A percentile compares a stretch with the other conserved stretches of the same genome.
Evolutionary conservation across 2,329 filamentous ascomycete species (phyloP).

Genomic region (Venturia oleaginea): DNA sequence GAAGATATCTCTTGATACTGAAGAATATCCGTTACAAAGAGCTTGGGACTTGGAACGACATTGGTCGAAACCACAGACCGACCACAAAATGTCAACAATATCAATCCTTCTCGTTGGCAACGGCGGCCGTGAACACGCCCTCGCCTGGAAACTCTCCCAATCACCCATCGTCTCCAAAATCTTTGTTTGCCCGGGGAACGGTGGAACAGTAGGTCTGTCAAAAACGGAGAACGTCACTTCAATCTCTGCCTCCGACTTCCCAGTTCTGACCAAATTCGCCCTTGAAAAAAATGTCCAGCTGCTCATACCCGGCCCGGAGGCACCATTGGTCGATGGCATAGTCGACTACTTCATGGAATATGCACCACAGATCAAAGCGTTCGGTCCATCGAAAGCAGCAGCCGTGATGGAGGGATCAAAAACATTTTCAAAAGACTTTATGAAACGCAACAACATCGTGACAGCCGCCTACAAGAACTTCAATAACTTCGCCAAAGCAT

Average conservation of each 20-base stretch:
- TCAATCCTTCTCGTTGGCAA: slow-evolving; percentile 82
- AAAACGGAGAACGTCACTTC: slow-evolving; percentile 65
- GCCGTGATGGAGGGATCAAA: slow-evolving; percentile 94
- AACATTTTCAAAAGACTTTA: slow-evolving; percentile 96
- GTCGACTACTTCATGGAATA: slow-evolving; percentile 67
- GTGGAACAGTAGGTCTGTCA: slow-evolving; percentile 63
- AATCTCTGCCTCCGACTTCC: slow-evolving; percentile 68
- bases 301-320: slow-evolving; percentile 84
- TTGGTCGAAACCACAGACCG: not conserved
- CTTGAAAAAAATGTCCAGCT: slow-evolving; percentile 66
- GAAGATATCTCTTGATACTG: not conserved
- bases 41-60: not conserved
- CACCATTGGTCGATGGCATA: slow-evolving; percentile 85
- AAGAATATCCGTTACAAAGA: not conserved
- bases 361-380: slow-evolving; percentile 56
- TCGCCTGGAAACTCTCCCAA: slow-evolving; percentile 88
- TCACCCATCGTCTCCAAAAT: slow-evolving; percentile 72
- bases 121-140: slow-evolving; percentile 86
- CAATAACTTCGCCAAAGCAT: slow-evolving; percentile 61
- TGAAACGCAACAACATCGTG: slow-evolving; percentile 81
- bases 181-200: slow-evolving; percentile 64
- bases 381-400: slow-evolving; percentile 76
- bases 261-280: slow-evolving; percentile 66
- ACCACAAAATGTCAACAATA: not conserved
- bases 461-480: slow-evolving; percentile 91